Conservation (phyloP, 345 rosid genomes). For the Acer campestre region DNA sequence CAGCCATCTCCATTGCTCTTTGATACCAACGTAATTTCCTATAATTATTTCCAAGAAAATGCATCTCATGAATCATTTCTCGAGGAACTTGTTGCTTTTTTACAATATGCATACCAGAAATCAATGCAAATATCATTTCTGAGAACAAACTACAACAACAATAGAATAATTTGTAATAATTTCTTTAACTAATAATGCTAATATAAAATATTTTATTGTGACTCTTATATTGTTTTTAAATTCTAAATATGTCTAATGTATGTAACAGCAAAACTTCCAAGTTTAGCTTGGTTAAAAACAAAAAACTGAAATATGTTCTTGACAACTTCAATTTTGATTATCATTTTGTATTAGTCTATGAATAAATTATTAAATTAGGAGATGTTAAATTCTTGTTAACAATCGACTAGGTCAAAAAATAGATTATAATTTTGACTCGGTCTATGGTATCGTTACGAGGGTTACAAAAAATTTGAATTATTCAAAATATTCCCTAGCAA, state of each 20-base stretch:
- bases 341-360: not conserved
- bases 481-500: not conserved
- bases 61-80: conserved; percentile 26
- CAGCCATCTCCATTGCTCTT: conserved; percentile 83
- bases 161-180: no score
- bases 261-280: not conserved
- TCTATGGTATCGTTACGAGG: not conserved
- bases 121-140: conserved; percentile 9
- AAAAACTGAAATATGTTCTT: not conserved
- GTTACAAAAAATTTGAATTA: not conserved
- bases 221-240: conserved; percentile 5
- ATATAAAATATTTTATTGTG: not conserved
- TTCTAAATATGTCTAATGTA: conserved; percentile 8
- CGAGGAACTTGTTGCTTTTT: not conserved
- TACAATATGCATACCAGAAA: not conserved
- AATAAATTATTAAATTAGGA: not conserved
- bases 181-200: not conserved
- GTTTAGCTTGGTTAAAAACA: conserved; percentile 6
- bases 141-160: not conserved
- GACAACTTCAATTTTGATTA: not conserved
- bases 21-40: conserved; percentile 93
- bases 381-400: not conserved
- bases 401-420: not conserved
- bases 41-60: conserved; percentile 24
- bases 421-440: not conserved